Evolutionary conservation across 1,284 basidiomycete species (phyloP), one percentile per base, ranked within the genome.

Genomic region (Ustilago loliicola): DNA sequence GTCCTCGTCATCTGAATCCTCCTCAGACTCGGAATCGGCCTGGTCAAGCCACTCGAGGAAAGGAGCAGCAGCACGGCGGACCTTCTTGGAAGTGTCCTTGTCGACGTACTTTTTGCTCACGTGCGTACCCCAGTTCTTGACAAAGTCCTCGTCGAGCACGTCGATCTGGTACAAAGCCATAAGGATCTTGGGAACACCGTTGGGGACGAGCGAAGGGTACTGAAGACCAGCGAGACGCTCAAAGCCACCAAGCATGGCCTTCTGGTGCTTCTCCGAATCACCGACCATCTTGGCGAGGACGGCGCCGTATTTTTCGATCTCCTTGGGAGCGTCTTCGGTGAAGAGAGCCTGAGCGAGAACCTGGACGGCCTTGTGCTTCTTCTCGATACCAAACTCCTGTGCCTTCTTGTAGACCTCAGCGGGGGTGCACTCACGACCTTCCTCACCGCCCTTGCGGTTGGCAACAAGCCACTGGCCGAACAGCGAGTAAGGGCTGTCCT

Each of bases 71-170:
- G 94, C 94, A 89, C 96, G 95, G 80, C 96, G 90, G 64, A 99
- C 95, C 88, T 92, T 95, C 91, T 98, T 99, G 87, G 93, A 94
- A 48, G 90, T 93, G 30, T 98, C 95, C 88, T 94, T 95, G 88
- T 96, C 94, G 66, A 96, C 94, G 86, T 97, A 98, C 89, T 99
- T 85, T 90, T 94, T 97, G 88, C 93, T 94, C 81, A 97, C 95
- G 84, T 98, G 96, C 7, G 94, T 98, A 34, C 95, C 96, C 96
- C 96, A 99, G 79, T 95, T 91, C 57, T 90, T 91, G 74, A 95
- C 89, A 19, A 97, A 90, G 32, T 95, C 95, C 87, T 99, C 96
- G 21, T 98, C 95, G 53, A 99, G 88, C 23, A 98, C 89, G 81
- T 99, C 96, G 55, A 90, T 90, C 88, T 99, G 96, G 88, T 98